Conservation (phyloP, 73 alveolate genomes). For the Uronychia binucleata region DNA sequence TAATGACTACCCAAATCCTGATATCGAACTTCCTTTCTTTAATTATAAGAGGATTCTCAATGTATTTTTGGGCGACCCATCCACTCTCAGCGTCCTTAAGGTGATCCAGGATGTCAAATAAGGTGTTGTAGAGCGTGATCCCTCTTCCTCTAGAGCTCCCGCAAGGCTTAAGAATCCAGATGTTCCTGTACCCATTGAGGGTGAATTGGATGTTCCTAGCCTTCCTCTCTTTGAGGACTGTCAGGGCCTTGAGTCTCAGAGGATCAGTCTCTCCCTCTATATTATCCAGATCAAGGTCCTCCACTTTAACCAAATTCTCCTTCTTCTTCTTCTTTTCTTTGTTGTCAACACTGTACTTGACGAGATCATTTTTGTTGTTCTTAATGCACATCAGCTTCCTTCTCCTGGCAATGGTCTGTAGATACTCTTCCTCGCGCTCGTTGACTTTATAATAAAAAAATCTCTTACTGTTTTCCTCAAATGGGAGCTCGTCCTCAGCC, state of each 20-base stretch:
- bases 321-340: constrained; percentile 73
- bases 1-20: constrained; percentile 92
- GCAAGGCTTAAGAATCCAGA: constrained; percentile 99
- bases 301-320: constrained; percentile 40
- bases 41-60: constrained; percentile 97
- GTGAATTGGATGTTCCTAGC: constrained; percentile 85
- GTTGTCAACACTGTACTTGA: constrained; percentile 35
- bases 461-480: not conserved
- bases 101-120: constrained; percentile 90
- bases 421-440: constrained; percentile 73
- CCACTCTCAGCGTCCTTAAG: constrained; percentile 86
- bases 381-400: constrained; percentile 30
- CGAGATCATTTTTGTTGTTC: constrained; percentile 33
- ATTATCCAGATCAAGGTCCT: constrained; percentile 48
- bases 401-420: constrained; percentile 63
- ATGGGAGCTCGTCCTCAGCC: constrained; percentile 83
- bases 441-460: constrained; percentile 65
- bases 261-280: constrained; percentile 19
- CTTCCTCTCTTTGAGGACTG: constrained; percentile 68
- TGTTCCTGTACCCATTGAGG: constrained; percentile 89
- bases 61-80: constrained; percentile 96
- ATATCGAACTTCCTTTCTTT: constrained; percentile 88
- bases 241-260: constrained; percentile 51
- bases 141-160: constrained; percentile 98
- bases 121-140: constrained; percentile 82